These are phyloP conservation scores for Jatropha multifida DNA, from an alignment of 441 rosid species.

Conservation along the genomic window DNA sequence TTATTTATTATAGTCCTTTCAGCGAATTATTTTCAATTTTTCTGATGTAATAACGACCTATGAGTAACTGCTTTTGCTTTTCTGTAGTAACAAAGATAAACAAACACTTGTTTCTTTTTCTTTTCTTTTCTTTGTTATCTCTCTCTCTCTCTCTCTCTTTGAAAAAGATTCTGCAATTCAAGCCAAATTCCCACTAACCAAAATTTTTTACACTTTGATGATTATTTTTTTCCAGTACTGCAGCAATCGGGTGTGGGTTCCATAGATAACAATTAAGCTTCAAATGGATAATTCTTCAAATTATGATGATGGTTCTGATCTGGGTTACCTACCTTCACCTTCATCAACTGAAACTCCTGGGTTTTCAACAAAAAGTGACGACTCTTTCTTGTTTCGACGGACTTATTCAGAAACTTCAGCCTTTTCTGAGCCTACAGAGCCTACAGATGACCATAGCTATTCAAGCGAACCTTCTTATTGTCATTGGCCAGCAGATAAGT, in stretches of 20 bases:
- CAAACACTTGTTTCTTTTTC: constrained; percentile 19
- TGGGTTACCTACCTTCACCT: constrained; percentile 54
- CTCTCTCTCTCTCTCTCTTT: constrained; percentile 11
- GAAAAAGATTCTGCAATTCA: constrained; percentile 29
- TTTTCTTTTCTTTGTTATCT: constrained; percentile 11
- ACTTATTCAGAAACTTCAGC: constrained; percentile 68
- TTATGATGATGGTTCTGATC: constrained; percentile 50
- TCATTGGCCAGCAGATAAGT: constrained; percentile 51
- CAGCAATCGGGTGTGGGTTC: no score
- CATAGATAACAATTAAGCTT: constrained; percentile 16
- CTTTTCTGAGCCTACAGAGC: constrained; percentile 56
- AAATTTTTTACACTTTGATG: constrained; percentile 24
- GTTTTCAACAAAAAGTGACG: constrained; percentile 60
- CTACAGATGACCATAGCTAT: constrained; percentile 49
- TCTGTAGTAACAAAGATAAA: constrained; percentile 36
- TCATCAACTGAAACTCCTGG: constrained; percentile 61
- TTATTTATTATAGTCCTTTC: constrained; percentile 21
- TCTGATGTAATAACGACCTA: constrained; percentile 39
- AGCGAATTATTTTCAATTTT: constrained; percentile 24
- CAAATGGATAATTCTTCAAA: constrained; percentile 49
- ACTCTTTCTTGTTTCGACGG: constrained; percentile 53
- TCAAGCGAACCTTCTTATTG: constrained; percentile 72
- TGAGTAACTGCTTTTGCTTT: constrained; percentile 42
- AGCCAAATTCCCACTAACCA: constrained; percentile 24
- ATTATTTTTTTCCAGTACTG: constrained; percentile 25